Evolutionary conservation across 169 alveolate genomes (phyloP), one percentile per base, ranked within the genome.

Genomic region (Cystoisospora suis): DNA sequence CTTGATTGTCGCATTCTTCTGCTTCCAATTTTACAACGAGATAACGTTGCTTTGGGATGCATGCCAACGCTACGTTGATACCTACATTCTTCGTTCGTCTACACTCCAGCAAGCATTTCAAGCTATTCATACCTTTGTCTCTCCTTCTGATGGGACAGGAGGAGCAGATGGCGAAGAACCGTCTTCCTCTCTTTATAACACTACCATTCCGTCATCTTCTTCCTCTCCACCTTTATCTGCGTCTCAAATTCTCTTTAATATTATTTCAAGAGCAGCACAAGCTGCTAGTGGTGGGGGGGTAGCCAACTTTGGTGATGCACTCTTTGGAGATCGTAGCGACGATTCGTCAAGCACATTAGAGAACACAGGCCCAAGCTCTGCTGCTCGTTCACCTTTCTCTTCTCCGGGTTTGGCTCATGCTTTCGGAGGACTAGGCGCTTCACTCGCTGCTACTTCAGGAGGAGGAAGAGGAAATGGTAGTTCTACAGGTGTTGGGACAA

Each of bases 1-100:
- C 70, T 40, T 93, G 53, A 49, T 93, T 44, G 36, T 58, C 17
- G 90, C 90, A 32, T 86, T 86, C 61, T 86, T 86, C 83, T 65
- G 86, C 29, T 86, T 86, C 70, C 75, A 86, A 36, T 47, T 86
- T 38, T 86, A 86, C 70, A 65, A 34, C 44, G 90, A 86, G 85
- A 1, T 86, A 4, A 72, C 90, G 72, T 36, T 58, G 34, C 27
- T 86, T 29, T 86, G 90, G 90, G 90, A 86, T 32, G 38, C 53
- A 32, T 42, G 29, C 23, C 90, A 86, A 36, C 59, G 80, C 46
- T 15, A 29, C 34, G 20, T 86, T 38, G 85, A 86, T 53, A 61
- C 58, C 38, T 69, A 65, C 46, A 58, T 86, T 29, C 36, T 86
- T 17, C 72, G 88, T 2, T 81, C 88, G 17, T 38, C 88, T 15